Evolutionary conservation across 805 yeast genomes (phyloP).

Genomic region (Limtongia smithiae): DNA sequence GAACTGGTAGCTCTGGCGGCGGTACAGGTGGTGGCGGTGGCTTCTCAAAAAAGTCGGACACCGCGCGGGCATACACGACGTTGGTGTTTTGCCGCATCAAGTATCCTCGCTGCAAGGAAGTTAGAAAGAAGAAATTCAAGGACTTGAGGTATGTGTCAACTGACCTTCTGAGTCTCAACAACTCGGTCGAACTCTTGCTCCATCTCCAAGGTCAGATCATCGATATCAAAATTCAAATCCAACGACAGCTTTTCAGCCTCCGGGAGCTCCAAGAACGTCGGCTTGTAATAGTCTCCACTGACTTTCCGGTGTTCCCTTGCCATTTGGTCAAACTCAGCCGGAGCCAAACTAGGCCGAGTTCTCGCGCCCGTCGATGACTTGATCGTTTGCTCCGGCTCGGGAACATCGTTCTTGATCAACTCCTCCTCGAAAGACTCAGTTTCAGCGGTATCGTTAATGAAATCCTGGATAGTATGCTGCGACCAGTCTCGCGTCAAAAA

Average conservation of each 20-base stretch:
- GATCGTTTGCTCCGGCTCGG: slow-evolving; percentile 12
- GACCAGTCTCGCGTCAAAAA: slow-evolving; percentile 16
- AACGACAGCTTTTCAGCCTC: neutral
- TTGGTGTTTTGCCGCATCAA: slow-evolving; percentile 23
- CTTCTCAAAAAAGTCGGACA: slow-evolving; percentile 13
- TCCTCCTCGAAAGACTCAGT: neutral
- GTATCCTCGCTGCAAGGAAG: slow-evolving; percentile 20
- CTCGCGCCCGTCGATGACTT: slow-evolving; percentile 17
- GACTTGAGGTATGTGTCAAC: neutral
- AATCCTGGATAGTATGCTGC: neutral
- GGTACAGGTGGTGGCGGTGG: neutral
- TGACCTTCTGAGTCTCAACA: slow-evolving; percentile 20
- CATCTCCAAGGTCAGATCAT: slow-evolving; percentile 19
- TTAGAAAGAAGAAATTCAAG: neutral
- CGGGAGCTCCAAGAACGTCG: slow-evolving; percentile 11
- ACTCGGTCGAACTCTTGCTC: slow-evolving; percentile 22
- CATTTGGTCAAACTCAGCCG: slow-evolving; percentile 15
- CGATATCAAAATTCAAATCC: slow-evolving; percentile 16
- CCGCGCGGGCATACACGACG: slow-evolving; percentile 21
- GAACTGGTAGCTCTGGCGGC: neutral
- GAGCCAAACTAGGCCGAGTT: slow-evolving; percentile 24
- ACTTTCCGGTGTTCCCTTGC: slow-evolving; percentile 14
- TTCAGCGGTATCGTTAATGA: neutral
- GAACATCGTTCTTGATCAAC: neutral
- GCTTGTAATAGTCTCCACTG: slow-evolving; percentile 11